Evolutionary conservation across 345 rosid species (phyloP), one percentile per base, ranked within the genome.

Genomic region (Moringa oleifera): DNA sequence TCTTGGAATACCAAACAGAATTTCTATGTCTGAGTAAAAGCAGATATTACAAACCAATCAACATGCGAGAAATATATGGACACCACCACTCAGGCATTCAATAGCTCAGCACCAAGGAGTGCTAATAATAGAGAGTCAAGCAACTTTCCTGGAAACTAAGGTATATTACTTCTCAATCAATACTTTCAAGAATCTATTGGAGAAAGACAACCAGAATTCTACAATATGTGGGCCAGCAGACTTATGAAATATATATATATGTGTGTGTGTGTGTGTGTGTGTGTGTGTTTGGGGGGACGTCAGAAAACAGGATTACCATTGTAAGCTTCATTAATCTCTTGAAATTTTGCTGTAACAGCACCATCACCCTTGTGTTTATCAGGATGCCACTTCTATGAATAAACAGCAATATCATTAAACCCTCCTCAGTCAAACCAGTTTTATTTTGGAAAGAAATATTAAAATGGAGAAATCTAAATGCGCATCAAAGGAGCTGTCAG

Each of bases 251-350:
- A n/a, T n/a, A n/a, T n/a, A n/a, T n/a, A n/a, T n/a, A n/a, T n/a
- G n/a, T n/a, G n/a, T n/a, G n/a, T n/a, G n/a, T n/a, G n/a, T n/a
- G n/a, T n/a, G n/a, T n/a, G n/a, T n/a, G n/a, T n/a, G n/a, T n/a
- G n/a, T n/a, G n/a, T n/a, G n/a, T n/a, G n/a, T n/a, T n/a, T n/a
- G n/a, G n/a, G n/a, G n/a, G n/a, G n/a, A n/a, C 47, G 23, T 31
- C 70, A 63, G 16, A 67, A 51, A 55, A 41, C 17, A 41, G 47
- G 12, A 41, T 41, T 73, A 86, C 96, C 93, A 24, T 46, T 75
- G 63, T 89, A 86, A 65, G 96, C 93, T 77, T 89, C 93, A 49
- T 81, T 89, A 18, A 89, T 89, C 87, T 89, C 87, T 69, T 84
- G 87, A 69, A 89, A 89, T 58, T 78, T 89, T 41, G 83, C 78